These are phyloP conservation scores for Mycena galopus DNA, from an alignment of 768 basidiomycete species.

Conservation along the genomic window DNA sequence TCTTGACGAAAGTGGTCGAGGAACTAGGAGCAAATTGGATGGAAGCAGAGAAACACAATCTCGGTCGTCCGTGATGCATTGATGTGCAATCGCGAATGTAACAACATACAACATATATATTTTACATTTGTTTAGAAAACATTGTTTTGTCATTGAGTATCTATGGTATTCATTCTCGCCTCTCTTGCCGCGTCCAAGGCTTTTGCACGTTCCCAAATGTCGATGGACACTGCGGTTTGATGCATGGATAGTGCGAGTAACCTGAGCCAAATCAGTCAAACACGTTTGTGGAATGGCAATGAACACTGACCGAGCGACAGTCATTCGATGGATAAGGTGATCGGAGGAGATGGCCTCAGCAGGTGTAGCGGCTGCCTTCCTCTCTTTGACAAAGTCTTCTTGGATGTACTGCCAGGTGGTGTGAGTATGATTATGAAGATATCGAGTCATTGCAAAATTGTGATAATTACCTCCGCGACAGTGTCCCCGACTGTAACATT, in stretches of 20 bases:
- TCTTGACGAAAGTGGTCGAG: slow-evolving; percentile 68
- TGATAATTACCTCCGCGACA: slow-evolving; percentile 66
- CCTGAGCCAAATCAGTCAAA: slow-evolving; percentile 51
- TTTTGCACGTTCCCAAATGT: slow-evolving; percentile 76
- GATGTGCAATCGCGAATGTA: neutral
- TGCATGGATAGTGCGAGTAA: slow-evolving; percentile 74
- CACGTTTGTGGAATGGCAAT: neutral
- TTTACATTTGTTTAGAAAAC: slow-evolving; percentile 7
- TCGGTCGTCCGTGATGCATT: slow-evolving; percentile 48
- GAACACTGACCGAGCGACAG: slow-evolving; percentile 71
- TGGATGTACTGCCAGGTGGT: slow-evolving; percentile 70
- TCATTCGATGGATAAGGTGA: slow-evolving; percentile 77
- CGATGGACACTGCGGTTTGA: slow-evolving; percentile 64
- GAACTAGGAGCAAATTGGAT: slow-evolving; percentile 80
- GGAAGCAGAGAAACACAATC: slow-evolving; percentile 66
- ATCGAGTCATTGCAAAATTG: slow-evolving; percentile 11
- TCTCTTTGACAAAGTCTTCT: slow-evolving; percentile 74
- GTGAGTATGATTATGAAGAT: neutral
- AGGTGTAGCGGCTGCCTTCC: slow-evolving; percentile 46
- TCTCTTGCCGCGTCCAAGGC: slow-evolving; percentile 65
- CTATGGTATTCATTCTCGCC: slow-evolving; percentile 35
- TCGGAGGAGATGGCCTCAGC: slow-evolving; percentile 62
- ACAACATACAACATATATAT: neutral
- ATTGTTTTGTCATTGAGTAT: neutral
- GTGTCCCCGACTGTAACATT: slow-evolving; percentile 65